phyloP scores from a whole-genome alignment of 768 basidiomycete species.

The Filobasidium wieringae region DNA sequence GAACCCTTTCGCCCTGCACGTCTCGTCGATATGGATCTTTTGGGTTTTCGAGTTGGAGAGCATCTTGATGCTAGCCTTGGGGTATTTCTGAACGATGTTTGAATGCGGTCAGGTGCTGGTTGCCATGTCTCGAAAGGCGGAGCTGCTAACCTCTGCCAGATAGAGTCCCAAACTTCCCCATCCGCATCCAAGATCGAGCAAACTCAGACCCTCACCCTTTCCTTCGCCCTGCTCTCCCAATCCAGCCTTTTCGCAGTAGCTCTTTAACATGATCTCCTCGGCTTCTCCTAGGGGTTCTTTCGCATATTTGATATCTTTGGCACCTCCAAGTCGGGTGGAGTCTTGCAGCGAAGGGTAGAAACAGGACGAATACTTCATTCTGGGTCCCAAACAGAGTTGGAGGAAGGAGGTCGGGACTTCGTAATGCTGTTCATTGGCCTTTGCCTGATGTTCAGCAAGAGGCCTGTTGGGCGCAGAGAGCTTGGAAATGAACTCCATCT shows the following conservation, averaged over 20 bases:
- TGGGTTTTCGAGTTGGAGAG: constrained; percentile 60
- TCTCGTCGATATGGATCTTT: constrained; percentile 51
- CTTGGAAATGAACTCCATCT: constrained; percentile 55
- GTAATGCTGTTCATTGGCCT: constrained; percentile 67
- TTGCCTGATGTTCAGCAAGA: constrained; percentile 54
- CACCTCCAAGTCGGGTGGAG: neutral
- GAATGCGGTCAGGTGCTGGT: neutral
- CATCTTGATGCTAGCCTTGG: constrained; percentile 51
- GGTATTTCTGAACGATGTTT: constrained; percentile 49
- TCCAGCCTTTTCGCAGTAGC: constrained; percentile 55
- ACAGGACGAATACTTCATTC: constrained; percentile 58
- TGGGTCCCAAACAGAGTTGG: constrained; percentile 53
- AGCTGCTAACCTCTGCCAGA: constrained; percentile 47
- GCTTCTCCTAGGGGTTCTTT: constrained; percentile 51
- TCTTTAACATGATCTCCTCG: constrained; percentile 55
- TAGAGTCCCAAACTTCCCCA: constrained; percentile 64
- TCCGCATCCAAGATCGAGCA: constrained; percentile 61
- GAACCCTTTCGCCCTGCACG: constrained; percentile 46
- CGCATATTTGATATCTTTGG: constrained; percentile 39
- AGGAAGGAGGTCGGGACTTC: constrained; percentile 53
- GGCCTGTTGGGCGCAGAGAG: constrained; percentile 43
- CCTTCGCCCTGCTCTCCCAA: constrained; percentile 35
- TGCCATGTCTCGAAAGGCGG: neutral
- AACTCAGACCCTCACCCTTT: constrained; percentile 48
- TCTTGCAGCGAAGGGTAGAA: constrained; percentile 43